Conservation (phyloP, 139 green algal genomes). For the Tetradesmus obliquus region DNA sequence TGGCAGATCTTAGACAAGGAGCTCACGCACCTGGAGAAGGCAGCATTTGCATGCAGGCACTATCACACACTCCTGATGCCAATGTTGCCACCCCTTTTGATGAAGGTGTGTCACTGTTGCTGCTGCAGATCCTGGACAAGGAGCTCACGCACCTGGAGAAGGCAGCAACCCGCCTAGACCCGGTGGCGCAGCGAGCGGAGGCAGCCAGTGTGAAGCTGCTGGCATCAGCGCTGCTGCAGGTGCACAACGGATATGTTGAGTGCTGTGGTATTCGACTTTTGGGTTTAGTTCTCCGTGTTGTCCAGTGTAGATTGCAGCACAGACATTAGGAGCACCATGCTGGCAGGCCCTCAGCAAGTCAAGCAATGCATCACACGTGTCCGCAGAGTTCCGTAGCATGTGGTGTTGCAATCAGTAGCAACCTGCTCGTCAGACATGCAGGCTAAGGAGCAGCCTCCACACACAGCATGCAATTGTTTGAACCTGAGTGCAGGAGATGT, state of each 20-base stretch:
- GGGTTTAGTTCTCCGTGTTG: not conserved
- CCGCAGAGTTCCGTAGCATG: too few relatives aligned
- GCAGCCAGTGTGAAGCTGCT: constrained; percentile 28
- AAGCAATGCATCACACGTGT: too few relatives aligned
- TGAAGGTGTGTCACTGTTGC: too few relatives aligned
- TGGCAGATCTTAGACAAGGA: constrained; percentile 29
- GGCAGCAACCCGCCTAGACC: not conserved
- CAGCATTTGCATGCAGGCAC: too few relatives aligned
- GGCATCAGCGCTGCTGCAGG: constrained; percentile 20
- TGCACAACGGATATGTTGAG: not conserved
- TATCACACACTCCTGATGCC: too few relatives aligned
- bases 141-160: constrained; percentile 28
- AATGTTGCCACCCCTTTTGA: too few relatives aligned
- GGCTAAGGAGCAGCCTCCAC: not conserved
- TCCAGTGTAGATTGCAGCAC: not conserved
- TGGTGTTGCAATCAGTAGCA: too few relatives aligned
- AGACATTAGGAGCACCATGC: not conserved
- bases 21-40: constrained; percentile 16
- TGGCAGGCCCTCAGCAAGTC: not conserved
- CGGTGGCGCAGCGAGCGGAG: not conserved
- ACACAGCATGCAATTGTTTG: not conserved
- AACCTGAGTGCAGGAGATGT: too few relatives aligned
- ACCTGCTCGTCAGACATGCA: too few relatives aligned
- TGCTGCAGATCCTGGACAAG: constrained; percentile 18
- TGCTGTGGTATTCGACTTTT: not conserved